Evolutionary conservation across 345 rosid species (phyloP).

Genomic region (Pistacia atlantica): DNA sequence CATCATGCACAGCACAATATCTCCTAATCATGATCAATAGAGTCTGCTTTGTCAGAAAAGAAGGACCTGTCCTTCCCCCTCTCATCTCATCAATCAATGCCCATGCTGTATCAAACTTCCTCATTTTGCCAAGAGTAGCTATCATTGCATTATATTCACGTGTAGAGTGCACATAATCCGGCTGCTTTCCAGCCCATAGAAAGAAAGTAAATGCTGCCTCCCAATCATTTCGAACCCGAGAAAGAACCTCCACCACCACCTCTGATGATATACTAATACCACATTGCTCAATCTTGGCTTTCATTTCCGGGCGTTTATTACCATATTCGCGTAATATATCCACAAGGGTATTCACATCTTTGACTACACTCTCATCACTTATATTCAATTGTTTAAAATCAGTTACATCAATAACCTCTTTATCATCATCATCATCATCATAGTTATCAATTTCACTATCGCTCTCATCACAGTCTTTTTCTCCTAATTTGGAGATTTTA

Average conservation of each 20-base stretch:
- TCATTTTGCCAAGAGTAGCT: slow-evolving; percentile 79
- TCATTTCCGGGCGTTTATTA: slow-evolving; percentile 40
- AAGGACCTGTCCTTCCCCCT: slow-evolving; percentile 45
- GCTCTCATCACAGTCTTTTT: slow-evolving; percentile 1
- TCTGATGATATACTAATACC: slow-evolving; percentile 51
- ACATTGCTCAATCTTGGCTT: slow-evolving; percentile 58
- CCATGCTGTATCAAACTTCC: slow-evolving; percentile 95
- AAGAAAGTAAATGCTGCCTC: slow-evolving; percentile 86
- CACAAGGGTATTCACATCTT: slow-evolving; percentile 46
- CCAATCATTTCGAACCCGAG: slow-evolving; percentile 80
- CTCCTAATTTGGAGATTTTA: slow-evolving; percentile 1
- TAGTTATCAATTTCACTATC: slow-evolving; percentile 12
- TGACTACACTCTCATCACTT: slow-evolving; percentile 30
- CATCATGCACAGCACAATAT: slow-evolving; percentile 87
- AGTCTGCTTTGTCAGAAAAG: slow-evolving; percentile 74
- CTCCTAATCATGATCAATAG: slow-evolving; percentile 83
- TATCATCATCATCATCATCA: slow-evolving; percentile 25
- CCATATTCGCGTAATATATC: slow-evolving; percentile 44
- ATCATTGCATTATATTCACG: slow-evolving; percentile 81
- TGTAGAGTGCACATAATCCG: slow-evolving; percentile 52
- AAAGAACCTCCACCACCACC: slow-evolving; percentile 72
- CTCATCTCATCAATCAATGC: slow-evolving; percentile 83
- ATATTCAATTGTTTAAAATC: slow-evolving; percentile 13
- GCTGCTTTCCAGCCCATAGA: slow-evolving; percentile 77
- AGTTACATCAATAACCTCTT: slow-evolving; percentile 25